Percentiles rank a stretch among this genome's conserved stretches.
These are phyloP conservation scores for Mimosa bimucronata DNA, from an alignment of 306 rosid species.

Conservation along the genomic window DNA sequence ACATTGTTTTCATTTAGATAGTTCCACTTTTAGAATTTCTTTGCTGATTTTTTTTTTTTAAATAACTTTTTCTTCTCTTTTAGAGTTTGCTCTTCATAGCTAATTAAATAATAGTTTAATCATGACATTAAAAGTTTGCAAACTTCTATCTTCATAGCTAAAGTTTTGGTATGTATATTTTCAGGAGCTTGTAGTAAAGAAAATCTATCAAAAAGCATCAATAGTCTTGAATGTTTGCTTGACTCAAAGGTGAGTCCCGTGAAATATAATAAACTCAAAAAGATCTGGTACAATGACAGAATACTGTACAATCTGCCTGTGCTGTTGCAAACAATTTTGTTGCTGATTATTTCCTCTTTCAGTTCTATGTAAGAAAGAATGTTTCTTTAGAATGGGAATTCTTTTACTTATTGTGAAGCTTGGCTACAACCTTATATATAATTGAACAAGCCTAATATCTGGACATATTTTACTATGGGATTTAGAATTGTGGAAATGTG, in stretches of 20 bases:
- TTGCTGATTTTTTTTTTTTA: not conserved
- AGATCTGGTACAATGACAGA: slow-evolving; percentile 8
- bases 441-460: slow-evolving; percentile 14
- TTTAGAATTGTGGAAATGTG: slow-evolving; percentile 20
- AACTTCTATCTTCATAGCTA: not conserved
- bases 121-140: not conserved
- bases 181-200: slow-evolving; percentile 72
- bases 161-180: slow-evolving; percentile 38
- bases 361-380: slow-evolving; percentile 22
- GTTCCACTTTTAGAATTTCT: not conserved
- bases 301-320: slow-evolving; percentile 3
- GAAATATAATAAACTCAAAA: slow-evolving; percentile 24
- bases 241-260: slow-evolving; percentile 76
- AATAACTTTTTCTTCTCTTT: not conserved
- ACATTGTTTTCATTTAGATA: not conserved
- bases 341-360: slow-evolving; percentile 5
- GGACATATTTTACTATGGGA: slow-evolving; percentile 13
- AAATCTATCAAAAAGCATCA: slow-evolving; percentile 78
- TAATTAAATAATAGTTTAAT: not conserved
- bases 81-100: not conserved
- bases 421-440: slow-evolving; percentile 14
- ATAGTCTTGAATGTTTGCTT: slow-evolving; percentile 85
- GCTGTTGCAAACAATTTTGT: slow-evolving; percentile 21
- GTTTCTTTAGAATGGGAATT: slow-evolving; percentile 5
- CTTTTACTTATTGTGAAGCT: not conserved